Evolutionary conservation across 2,329 filamentous ascomycete genomes (phyloP).

Genomic region (Trichoderma koningiopsis): DNA sequence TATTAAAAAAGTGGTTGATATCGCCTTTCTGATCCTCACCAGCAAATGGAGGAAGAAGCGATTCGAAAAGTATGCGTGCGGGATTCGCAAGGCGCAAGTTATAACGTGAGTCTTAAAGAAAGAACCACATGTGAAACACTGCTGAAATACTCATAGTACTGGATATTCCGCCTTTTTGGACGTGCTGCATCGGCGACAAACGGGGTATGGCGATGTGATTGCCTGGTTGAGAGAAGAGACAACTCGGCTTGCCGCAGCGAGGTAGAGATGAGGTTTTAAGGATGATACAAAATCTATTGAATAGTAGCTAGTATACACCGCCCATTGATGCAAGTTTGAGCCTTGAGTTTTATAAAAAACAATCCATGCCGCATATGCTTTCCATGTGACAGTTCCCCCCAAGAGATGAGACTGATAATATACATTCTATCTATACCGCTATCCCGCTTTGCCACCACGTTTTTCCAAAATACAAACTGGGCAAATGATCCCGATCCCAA

Average conservation of each 20-base stretch:
- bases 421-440: slow-evolving; percentile 32
- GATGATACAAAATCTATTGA: not conserved
- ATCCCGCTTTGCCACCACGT: slow-evolving; percentile 61
- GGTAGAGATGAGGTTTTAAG: not conserved
- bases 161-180: slow-evolving; percentile 69
- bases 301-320: not conserved
- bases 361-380: not conserved
- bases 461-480: slow-evolving; percentile 58
- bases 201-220: slow-evolving; percentile 64
- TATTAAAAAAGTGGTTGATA: slow-evolving; percentile 64
- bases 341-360: not conserved
- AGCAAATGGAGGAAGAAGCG: slow-evolving; percentile 50
- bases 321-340: not conserved
- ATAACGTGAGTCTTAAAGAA: slow-evolving; percentile 54
- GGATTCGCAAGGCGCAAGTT: slow-evolving; percentile 61
- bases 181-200: slow-evolving; percentile 72
- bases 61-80: slow-evolving; percentile 58
- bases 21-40: slow-evolving; percentile 66
- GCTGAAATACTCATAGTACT: slow-evolving; percentile 50
- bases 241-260: slow-evolving; percentile 36
- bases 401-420: not conserved
- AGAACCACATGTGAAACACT: slow-evolving; percentile 8
- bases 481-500: slow-evolving; percentile 59
- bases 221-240: slow-evolving; percentile 64
- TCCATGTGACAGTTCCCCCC: not conserved